These are phyloP conservation scores for Wickerhamiella hasegawae DNA, from an alignment of 805 yeast genomes.

Conservation along the genomic window DNA sequence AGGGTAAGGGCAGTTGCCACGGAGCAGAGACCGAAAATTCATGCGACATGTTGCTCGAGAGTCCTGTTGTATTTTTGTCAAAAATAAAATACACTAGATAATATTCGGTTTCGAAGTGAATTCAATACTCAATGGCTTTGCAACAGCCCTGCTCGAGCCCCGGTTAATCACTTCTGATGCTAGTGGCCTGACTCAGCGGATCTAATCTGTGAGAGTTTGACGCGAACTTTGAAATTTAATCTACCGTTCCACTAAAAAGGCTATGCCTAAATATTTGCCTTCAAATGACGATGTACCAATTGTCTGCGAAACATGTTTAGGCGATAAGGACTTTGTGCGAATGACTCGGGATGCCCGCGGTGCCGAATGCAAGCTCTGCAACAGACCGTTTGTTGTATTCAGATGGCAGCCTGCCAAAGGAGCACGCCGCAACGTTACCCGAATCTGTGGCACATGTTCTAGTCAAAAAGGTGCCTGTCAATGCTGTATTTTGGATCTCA, in stretches of 20 bases:
- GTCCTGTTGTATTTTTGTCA: too few relatives aligned
- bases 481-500: constrained; percentile 66
- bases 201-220: too few relatives aligned
- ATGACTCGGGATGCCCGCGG: constrained; percentile 59
- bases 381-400: constrained; percentile 68
- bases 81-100: too few relatives aligned
- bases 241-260: not conserved
- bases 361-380: constrained; percentile 72
- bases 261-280: constrained; percentile 1
- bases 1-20: too few relatives aligned
- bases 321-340: constrained; percentile 46
- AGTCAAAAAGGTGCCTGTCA: constrained; percentile 74
- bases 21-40: too few relatives aligned
- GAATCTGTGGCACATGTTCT: constrained; percentile 69
- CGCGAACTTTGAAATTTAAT: too few relatives aligned
- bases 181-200: too few relatives aligned
- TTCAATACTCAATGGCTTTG: too few relatives aligned
- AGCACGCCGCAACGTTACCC: constrained; percentile 38
- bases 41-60: too few relatives aligned
- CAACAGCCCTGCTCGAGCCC: too few relatives aligned
- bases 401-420: constrained; percentile 46
- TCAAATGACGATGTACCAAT: constrained; percentile 35
- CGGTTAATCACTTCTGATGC: too few relatives aligned
- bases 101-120: too few relatives aligned
- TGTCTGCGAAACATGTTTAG: constrained; percentile 61